Evolutionary conservation across 495 filamentous ascomycete species (phyloP).

Genomic region (Annulohypoxylon stygium): DNA sequence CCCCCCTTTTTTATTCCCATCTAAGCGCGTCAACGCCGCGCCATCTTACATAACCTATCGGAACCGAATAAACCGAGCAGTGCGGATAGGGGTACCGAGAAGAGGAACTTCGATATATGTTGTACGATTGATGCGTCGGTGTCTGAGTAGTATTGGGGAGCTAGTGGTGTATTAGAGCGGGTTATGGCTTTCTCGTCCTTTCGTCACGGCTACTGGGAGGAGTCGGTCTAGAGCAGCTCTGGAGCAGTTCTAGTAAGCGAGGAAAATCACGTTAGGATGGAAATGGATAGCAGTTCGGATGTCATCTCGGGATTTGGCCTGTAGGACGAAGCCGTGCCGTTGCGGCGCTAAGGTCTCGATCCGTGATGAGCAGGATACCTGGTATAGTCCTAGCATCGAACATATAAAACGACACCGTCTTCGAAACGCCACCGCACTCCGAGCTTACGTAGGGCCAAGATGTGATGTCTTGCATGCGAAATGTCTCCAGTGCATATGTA

Average conservation of each 20-base stretch:
- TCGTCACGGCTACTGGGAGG: not conserved
- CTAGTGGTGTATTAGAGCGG: not conserved
- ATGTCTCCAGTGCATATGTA: not conserved
- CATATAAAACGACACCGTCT: too few species aligned
- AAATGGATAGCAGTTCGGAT: not conserved
- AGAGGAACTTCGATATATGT: not conserved
- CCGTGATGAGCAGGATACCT: not conserved
- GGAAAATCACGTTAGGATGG: not conserved
- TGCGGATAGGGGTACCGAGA: not conserved
- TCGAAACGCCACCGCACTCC: not conserved
- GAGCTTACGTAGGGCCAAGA: not conserved
- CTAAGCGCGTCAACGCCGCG: constrained; percentile 15
- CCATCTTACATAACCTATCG: constrained; percentile 3
- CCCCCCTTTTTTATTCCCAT: not conserved
- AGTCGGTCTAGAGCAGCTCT: not conserved
- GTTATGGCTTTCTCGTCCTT: not conserved
- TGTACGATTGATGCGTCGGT: not conserved
- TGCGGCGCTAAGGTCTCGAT: not conserved
- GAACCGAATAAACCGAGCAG: not conserved
- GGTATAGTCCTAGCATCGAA: too few species aligned
- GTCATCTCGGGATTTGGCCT: not conserved
- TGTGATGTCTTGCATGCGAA: not conserved
- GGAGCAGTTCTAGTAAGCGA: not conserved
- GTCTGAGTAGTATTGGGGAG: not conserved
- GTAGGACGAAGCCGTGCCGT: not conserved